A percentile compares a stretch with the other conserved stretches of the same genome.
Conservation (phyloP, 495 filamentous ascomycete species). For the Darksidea phi region DNA sequence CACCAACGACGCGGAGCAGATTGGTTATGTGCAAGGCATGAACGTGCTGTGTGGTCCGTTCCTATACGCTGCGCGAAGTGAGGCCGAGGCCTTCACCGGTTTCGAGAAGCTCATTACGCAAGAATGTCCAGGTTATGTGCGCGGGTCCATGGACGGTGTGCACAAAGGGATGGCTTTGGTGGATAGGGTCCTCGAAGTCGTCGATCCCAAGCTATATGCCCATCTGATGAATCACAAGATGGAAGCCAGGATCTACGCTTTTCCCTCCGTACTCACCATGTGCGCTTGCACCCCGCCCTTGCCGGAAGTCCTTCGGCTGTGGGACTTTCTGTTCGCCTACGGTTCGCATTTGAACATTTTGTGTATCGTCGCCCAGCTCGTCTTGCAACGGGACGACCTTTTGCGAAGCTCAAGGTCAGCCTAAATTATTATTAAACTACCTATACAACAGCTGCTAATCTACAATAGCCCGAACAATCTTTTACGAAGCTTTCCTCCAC, state of each 20-base stretch:
- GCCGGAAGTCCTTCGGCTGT: slow-evolving; percentile 90
- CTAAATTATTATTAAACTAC: slow-evolving; percentile 23
- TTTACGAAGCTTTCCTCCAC: slow-evolving; percentile 80
- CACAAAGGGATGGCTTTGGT: slow-evolving; percentile 88
- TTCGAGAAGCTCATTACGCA: slow-evolving; percentile 85
- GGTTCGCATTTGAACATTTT: slow-evolving; percentile 91
- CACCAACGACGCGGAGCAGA: slow-evolving; percentile 47
- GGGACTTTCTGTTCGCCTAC: slow-evolving; percentile 97
- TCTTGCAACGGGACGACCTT: slow-evolving; percentile 81
- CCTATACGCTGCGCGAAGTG: slow-evolving; percentile 89
- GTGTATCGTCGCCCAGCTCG: slow-evolving; percentile 94
- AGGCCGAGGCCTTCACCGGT: slow-evolving; percentile 88
- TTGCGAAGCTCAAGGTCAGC: slow-evolving; percentile 75
- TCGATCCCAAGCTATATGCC: slow-evolving; percentile 80
- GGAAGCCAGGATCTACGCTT: slow-evolving; percentile 94
- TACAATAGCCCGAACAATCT: slow-evolving; percentile 78
- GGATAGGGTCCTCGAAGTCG: slow-evolving; percentile 83
- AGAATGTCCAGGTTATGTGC: slow-evolving; percentile 91
- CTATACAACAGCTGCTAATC: slow-evolving; percentile 9
- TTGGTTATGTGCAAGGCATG: slow-evolving; percentile 97
- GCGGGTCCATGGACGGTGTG: slow-evolving; percentile 95
- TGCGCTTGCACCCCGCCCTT: slow-evolving; percentile 97
- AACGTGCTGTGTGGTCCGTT: slow-evolving; percentile 99
- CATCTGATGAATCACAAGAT: slow-evolving; percentile 83
- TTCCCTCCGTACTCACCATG: slow-evolving; percentile 89